phyloP scores from a whole-genome alignment of 805 yeast species.

The Teunomyces kruisii region DNA sequence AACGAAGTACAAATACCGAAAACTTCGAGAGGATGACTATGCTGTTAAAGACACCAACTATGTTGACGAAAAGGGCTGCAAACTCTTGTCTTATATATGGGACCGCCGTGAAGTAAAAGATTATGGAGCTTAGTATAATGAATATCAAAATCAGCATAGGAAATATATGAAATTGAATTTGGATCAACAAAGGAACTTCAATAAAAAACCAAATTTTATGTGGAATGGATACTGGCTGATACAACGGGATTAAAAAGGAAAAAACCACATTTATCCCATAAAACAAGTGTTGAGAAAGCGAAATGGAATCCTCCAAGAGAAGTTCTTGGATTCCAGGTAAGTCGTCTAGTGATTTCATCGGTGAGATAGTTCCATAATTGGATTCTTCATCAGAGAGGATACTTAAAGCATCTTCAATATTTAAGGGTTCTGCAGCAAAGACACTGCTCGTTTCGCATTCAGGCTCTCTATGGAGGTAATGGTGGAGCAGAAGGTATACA shows the following conservation, averaged over 20 bases:
- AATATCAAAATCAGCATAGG: constrained; percentile 9
- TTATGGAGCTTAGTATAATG: constrained; percentile 3
- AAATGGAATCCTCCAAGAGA: constrained; percentile 4
- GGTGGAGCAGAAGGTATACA: constrained; percentile 24
- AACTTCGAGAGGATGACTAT: constrained; percentile 26
- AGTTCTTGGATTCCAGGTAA: background rate
- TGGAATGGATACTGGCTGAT: constrained; percentile 5
- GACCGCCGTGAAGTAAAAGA: constrained; percentile 2
- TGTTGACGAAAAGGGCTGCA: constrained; percentile 9
- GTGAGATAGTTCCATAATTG: constrained; percentile 5
- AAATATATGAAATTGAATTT: constrained; percentile 16
- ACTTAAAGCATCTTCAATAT: constrained; percentile 23
- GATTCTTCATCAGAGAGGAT: constrained; percentile 18
- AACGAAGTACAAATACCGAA: constrained; percentile 23
- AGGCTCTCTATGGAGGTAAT: constrained; percentile 10
- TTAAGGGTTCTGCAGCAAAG: constrained; percentile 11
- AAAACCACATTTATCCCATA: constrained; percentile 11
- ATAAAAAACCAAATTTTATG: constrained; percentile 17
- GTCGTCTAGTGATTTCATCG: constrained; percentile 6
- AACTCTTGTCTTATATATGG: constrained; percentile 1
- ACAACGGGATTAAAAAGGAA: constrained; percentile 15
- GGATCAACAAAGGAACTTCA: constrained; percentile 17
- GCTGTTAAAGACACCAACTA: constrained; percentile 23
- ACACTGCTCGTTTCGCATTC: background rate
- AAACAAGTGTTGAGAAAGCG: constrained; percentile 7